Evolutionary conservation across 768 basidiomycete genomes (phyloP), one percentile per base, ranked within the genome.

Genomic region (Termitomyces sp.): DNA sequence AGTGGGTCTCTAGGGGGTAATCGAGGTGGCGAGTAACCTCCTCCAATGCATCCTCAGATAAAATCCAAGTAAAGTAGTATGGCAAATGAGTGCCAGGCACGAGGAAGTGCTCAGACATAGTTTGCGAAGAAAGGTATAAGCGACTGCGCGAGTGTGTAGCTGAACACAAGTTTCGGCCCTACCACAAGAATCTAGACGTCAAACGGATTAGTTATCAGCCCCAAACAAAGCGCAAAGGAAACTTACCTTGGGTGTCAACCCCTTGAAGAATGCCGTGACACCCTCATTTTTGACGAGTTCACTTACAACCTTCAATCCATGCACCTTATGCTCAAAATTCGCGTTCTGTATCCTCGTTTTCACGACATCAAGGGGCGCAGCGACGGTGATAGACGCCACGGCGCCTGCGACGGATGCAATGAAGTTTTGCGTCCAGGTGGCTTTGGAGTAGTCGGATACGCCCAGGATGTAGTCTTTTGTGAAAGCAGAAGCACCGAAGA

Each of bases 321-420:
- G 76, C 12, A 90, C 88, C 65, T 90, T 91, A 51, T 76, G 78
- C 70, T 93, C 91, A 67, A 98, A 99, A 77, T 97, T 96, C 56
- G 95, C 96, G 70, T 98, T 97, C 70, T 99, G 96, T 58, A 99
- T 97, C 26, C 95, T 90, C 19, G 95, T 94, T 78, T 99, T 99
- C 74, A 99, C 84, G 37, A 87, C 87, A 64, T 98, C 96, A 11
- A 99, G 85, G 0, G 96, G 96, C 3, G 96, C 95, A 15, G 96
- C 95, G 63, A 98, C 85, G 9, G 92, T 92, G 66, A 99, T 98
- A 32, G 93, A 95, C 2, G 96, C 88, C 40, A 97, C 86, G 40
- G 95, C 96, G 68, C 96, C 96, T 5, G 87, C 88, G 56, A 98
- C 80, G 12, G 93, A 96, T 1, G 96, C 93, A 62, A 98, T 81